Conservation (phyloP, 2,329 filamentous ascomycete genomes). For the Uncinocarpus reesii region DNA sequence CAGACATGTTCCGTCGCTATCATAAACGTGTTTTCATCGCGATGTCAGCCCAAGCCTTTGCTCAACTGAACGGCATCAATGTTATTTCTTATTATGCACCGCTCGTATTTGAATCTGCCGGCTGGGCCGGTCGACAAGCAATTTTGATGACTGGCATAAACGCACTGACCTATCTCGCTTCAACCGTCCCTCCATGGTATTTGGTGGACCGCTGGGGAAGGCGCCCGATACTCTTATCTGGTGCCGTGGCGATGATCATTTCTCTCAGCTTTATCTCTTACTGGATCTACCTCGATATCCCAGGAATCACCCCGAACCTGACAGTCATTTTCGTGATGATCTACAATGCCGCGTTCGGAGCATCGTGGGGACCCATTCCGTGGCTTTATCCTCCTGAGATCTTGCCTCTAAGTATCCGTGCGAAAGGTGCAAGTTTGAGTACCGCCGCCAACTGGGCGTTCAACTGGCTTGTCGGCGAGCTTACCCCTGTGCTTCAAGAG, state of each 20-base stretch:
- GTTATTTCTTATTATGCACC: slow-evolving; percentile 99
- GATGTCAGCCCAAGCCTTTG: slow-evolving; percentile 93
- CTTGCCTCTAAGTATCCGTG: slow-evolving; percentile 86
- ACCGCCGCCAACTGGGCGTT: slow-evolving; percentile 97
- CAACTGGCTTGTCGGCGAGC: slow-evolving; percentile 92
- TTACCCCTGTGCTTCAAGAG: slow-evolving; percentile 88
- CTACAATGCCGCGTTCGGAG: slow-evolving; percentile 95
- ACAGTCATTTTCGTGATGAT: slow-evolving; percentile 96
- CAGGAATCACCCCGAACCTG: slow-evolving; percentile 59
- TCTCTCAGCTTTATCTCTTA: slow-evolving; percentile 86
- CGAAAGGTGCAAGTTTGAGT: slow-evolving; percentile 91
- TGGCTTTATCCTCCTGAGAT: slow-evolving; percentile 99
- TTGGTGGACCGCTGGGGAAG: slow-evolving; percentile 87
- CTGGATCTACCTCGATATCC: slow-evolving; percentile 80
- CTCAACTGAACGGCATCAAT: slow-evolving; percentile 97
- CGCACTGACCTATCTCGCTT: slow-evolving; percentile 77
- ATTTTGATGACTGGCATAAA: slow-evolving; percentile 98
- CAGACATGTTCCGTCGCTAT: slow-evolving; percentile 92
- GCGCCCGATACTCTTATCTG: slow-evolving; percentile 77
- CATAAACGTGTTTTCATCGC: slow-evolving; percentile 89
- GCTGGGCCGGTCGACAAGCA: slow-evolving; percentile 84
- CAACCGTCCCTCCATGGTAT: slow-evolving; percentile 94
- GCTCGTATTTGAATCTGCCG: slow-evolving; percentile 88
- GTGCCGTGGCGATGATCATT: slow-evolving; percentile 79
- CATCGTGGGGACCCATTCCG: slow-evolving; percentile 94